Evolutionary conservation across 1,284 basidiomycete genomes (phyloP).

Genomic region (Sporisorium scitamineum): DNA sequence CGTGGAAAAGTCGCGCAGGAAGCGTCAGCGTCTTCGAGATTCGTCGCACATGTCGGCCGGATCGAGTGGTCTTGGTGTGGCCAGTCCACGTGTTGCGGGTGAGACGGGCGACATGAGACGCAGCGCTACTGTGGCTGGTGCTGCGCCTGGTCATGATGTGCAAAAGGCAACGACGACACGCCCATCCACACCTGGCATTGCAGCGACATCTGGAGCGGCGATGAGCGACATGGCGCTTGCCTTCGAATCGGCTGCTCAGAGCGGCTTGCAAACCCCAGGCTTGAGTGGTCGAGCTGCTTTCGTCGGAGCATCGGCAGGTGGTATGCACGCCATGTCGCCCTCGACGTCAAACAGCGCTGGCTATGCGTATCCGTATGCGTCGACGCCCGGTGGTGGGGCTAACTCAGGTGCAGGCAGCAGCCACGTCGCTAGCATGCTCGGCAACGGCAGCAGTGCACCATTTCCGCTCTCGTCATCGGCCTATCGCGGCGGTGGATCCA

Average conservation of each 20-base stretch:
- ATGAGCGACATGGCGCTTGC: constrained; percentile 52
- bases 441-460: constrained; percentile 11
- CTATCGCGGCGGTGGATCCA: constrained; percentile 13
- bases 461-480: constrained; percentile 28
- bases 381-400: constrained; percentile 6
- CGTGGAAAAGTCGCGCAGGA: constrained; percentile 42
- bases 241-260: constrained; percentile 39
- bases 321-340: constrained; percentile 5
- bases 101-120: constrained; percentile 21
- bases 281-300: constrained; percentile 16
- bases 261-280: constrained; percentile 32
- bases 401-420: background rate
- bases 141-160: constrained; percentile 13
- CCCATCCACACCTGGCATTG: constrained; percentile 5
- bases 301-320: constrained; percentile 10
- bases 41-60: constrained; percentile 38
- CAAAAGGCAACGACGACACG: constrained; percentile 1
- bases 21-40: constrained; percentile 44
- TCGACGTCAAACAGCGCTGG: constrained; percentile 10
- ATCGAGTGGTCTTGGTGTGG: constrained; percentile 25
- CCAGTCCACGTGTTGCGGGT: constrained; percentile 19
- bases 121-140: background rate
- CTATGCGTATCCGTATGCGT: constrained; percentile 8
- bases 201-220: constrained; percentile 9
- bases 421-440: constrained; percentile 12